phyloP scores from a whole-genome alignment of 2,329 filamentous ascomycete genomes.

The Plectosphaerella plurivora region DNA sequence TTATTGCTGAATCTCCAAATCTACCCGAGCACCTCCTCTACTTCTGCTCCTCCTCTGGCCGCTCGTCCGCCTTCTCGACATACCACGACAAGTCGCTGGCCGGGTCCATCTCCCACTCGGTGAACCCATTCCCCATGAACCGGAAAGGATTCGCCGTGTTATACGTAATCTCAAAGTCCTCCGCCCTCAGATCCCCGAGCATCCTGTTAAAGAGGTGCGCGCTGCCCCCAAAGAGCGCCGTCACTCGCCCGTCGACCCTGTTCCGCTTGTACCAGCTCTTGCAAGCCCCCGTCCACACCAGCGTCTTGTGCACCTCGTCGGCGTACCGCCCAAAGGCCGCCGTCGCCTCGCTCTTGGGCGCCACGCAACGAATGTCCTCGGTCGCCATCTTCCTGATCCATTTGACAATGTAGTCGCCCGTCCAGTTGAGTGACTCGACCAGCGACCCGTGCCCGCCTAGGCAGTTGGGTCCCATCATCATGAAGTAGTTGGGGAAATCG shows the following conservation, averaged over 20 bases:
- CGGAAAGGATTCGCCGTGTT: conserved; percentile 35
- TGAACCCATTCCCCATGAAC: conserved; percentile 45
- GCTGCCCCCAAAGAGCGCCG: conserved; percentile 39
- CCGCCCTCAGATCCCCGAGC: conserved; percentile 32
- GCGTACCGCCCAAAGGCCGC: conserved; percentile 32
- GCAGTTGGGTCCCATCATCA: conserved; percentile 13
- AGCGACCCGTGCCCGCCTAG: conserved; percentile 10
- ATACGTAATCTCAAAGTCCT: conserved; percentile 44
- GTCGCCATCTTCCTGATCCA: conserved; percentile 17
- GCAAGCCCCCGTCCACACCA: conserved; percentile 25
- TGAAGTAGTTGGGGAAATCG: conserved; percentile 25
- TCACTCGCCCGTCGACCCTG: conserved; percentile 34
- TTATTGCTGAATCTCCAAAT: too few relatives aligned
- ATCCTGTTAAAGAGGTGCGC: conserved; percentile 29
- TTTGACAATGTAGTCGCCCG: conserved; percentile 21
- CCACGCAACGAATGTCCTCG: conserved; percentile 20
- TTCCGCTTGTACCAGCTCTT: conserved; percentile 1
- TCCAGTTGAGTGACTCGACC: conserved; percentile 11
- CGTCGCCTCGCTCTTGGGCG: conserved; percentile 26
- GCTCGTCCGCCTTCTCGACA: conserved; percentile 12
- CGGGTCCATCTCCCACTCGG: conserved; percentile 28
- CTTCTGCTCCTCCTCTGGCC: conserved; percentile 7
- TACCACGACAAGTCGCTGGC: conserved; percentile 23
- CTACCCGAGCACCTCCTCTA: too few relatives aligned
- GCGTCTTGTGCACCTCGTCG: conserved; percentile 36